Evolutionary conservation across 2,329 filamentous ascomycete species (phyloP).

Genomic region (Macroventuria anomochaeta): DNA sequence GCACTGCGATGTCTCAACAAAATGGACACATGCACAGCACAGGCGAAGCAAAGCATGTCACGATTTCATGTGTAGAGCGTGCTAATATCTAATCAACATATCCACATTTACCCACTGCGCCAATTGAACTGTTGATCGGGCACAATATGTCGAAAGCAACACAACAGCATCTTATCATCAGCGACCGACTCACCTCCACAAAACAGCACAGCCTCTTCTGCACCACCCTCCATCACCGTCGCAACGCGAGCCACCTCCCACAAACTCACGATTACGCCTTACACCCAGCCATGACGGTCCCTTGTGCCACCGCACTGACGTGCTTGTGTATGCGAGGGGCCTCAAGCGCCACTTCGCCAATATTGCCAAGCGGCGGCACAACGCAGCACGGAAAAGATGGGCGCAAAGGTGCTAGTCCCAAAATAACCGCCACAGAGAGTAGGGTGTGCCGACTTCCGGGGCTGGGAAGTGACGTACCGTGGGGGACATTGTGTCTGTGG

Average conservation of each 20-base stretch:
- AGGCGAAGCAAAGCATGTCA: constrained; percentile 5
- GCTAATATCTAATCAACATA: constrained; percentile 11
- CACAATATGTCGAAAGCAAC: no score
- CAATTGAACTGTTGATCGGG: background rate
- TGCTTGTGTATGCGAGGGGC: background rate
- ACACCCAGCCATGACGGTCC: background rate
- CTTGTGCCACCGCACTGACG: background rate
- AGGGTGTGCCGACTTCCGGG: background rate
- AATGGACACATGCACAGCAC: background rate
- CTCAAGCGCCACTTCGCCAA: background rate
- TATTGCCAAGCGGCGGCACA: constrained; percentile 1
- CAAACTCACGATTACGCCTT: background rate
- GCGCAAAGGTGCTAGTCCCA: background rate
- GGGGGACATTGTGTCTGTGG: no score
- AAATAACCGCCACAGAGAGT: background rate
- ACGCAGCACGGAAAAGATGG: background rate
- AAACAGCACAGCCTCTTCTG: no score
- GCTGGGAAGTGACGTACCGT: background rate
- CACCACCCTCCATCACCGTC: background rate
- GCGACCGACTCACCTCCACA: no score
- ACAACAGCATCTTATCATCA: no score
- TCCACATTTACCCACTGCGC: background rate
- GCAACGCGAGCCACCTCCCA: background rate
- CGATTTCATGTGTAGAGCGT: constrained; percentile 6
- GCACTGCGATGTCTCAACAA: background rate